phyloP scores from a whole-genome alignment of 441 rosid species.

The Mallotus japonicus region DNA sequence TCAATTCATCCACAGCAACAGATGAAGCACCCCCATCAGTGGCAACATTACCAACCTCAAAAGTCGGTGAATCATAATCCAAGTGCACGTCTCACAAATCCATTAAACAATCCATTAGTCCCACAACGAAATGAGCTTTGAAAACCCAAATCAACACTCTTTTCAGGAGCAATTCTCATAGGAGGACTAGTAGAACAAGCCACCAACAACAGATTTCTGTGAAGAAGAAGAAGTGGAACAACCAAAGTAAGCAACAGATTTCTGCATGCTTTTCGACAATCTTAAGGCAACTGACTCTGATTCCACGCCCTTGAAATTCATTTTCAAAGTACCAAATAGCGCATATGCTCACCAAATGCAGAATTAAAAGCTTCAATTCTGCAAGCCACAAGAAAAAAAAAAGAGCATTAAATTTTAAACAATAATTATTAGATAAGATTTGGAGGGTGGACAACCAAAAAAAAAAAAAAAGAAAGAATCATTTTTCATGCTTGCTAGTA shows the following conservation, averaged over 20 bases:
- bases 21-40: conserved; percentile 30
- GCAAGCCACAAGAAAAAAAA: conserved; percentile 19
- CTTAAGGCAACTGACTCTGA: not conserved
- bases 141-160: conserved; percentile 36
- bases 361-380: conserved; percentile 75
- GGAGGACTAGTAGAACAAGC: conserved; percentile 74
- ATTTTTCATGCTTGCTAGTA: conserved; percentile 5
- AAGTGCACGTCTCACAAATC: conserved; percentile 68
- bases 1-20: conserved; percentile 52
- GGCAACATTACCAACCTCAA: conserved; percentile 24
- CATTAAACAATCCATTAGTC: conserved; percentile 51
- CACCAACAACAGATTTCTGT: conserved; percentile 63
- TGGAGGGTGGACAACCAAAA: not conserved
- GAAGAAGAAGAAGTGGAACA: conserved; percentile 42
- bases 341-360: conserved; percentile 79
- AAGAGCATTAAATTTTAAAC: conserved; percentile 1
- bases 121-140: conserved; percentile 42
- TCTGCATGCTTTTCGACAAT: not conserved
- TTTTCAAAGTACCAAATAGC: conserved; percentile 41
- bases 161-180: conserved; percentile 46
- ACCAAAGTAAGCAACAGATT: no score
- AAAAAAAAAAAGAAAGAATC: not conserved
- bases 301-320: not conserved
- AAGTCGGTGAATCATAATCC: conserved; percentile 57
- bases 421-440: not conserved